Base-by-base conservation (phyloP, 2,329 filamentous ascomycete species). In the Alternaria sp. region DNA sequence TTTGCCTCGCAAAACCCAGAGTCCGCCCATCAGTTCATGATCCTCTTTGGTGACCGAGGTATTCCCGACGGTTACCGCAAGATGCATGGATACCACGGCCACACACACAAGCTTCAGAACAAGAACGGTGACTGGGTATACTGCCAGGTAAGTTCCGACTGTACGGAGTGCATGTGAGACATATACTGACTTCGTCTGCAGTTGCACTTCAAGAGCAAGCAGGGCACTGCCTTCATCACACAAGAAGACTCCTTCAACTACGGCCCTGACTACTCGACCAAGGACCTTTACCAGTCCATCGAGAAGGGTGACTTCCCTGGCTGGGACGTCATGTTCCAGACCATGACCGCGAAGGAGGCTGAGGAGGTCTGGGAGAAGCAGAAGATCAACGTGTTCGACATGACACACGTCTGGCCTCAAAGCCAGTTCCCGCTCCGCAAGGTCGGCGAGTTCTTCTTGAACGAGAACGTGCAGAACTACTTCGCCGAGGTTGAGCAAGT, bases 401-500 rank as follows among this genome's bases (percentile, higher is more conserved):
- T 87, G 62, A 87, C 85, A 2, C 84, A 87, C 70, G 78, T 87
- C 60, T 86, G 85, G 85, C 84, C 85, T 4, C 85, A 86, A 53
- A 78, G 79, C 60, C 79, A 84, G 61, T 87, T 85, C 76, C 85
- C 84, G 47, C 80, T 85, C 6, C 84, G 84, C 66, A 85, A 86
- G 75, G 80, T 86, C 33, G 84, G 84, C 67, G 84, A 85, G 71
- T 84, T 86, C 70, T 80, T 79, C 69, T 68, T 87, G 45, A 86
- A 86, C 75, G 84, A 86, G 78, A 87, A 86, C 66, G 82, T 81
- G n/a, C 79, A 86, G 75, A 88, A 88, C 75, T 88, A 88, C 77
- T 88, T 88, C 66, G 85, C 86, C 67, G 87, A 91, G 71, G 90
- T 92, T 54, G 90, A 92, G 81, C 90, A 92, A 75, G 85, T 87